A percentile compares a stretch with the other conserved stretches of the same genome.
These are phyloP conservation scores for Cotoneaster glaucophyllus DNA, from an alignment of 306 rosid species.

Conservation along the genomic window DNA sequence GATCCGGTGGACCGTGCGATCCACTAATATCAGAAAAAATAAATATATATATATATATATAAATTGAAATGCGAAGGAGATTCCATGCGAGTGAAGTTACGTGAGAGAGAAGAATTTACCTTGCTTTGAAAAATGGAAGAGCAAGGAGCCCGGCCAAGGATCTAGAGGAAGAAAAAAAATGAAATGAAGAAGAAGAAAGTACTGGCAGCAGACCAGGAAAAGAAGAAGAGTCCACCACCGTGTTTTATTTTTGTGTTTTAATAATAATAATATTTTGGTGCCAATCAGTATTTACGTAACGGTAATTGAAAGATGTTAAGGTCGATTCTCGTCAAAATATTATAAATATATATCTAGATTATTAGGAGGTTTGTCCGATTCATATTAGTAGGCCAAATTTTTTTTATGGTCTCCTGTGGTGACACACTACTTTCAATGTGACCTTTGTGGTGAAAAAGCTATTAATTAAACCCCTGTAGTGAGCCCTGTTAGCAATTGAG, in stretches of 20 bases:
- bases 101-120: background rate
- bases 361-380: too few relatives aligned
- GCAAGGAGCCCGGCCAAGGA: constrained; percentile 10
- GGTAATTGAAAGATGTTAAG: fast-evolving
- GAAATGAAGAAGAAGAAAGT: background rate
- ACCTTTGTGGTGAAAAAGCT: too few relatives aligned
- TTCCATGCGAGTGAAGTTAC: background rate
- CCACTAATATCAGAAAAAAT: background rate
- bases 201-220: background rate
- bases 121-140: background rate
- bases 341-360: too few relatives aligned
- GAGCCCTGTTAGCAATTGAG: too few relatives aligned
- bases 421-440: too few relatives aligned
- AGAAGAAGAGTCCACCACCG: constrained; percentile 1
- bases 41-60: background rate
- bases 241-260: background rate
- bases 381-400: too few relatives aligned
- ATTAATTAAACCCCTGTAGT: too few relatives aligned
- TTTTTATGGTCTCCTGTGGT: too few relatives aligned
- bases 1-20: constrained; percentile 1
- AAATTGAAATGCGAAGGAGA: background rate
- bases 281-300: too few relatives aligned
- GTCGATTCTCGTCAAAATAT: too few relatives aligned
- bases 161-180: background rate
- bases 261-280: too few relatives aligned